These are phyloP conservation scores for Fusarium keratoplasticum DNA, from an alignment of 2,329 filamentous ascomycete species.

Conservation along the genomic window DNA sequence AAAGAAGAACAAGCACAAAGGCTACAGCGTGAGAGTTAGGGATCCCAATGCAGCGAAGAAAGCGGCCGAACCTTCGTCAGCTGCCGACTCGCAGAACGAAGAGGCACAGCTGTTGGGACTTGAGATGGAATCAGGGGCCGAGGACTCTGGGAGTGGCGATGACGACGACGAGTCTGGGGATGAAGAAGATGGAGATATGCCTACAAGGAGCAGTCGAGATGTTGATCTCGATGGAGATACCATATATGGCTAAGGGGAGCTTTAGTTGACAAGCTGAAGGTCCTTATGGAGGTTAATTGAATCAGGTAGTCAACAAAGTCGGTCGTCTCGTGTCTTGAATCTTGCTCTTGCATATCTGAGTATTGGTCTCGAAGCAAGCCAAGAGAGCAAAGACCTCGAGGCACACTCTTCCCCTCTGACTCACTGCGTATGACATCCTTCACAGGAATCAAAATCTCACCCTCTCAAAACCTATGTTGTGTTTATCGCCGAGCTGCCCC, in stretches of 20 bases:
- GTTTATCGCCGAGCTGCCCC: not conserved
- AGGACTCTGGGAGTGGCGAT: conserved; percentile 42
- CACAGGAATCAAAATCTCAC: not conserved
- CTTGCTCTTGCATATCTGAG: not conserved
- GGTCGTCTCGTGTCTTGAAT: not conserved
- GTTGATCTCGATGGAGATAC: conserved; percentile 26
- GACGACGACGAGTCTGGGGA: conserved; percentile 46
- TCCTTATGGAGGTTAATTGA: not conserved
- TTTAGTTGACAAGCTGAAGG: not conserved
- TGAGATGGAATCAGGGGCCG: conserved; percentile 41
- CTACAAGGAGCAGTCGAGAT: conserved; percentile 14
- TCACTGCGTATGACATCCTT: not conserved
- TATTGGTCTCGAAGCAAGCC: not conserved
- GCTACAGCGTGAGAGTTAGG: conserved; percentile 49
- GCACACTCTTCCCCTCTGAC: not conserved
- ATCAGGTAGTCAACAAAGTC: not conserved
- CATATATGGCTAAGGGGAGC: conserved; percentile 11
- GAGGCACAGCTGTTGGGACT: conserved; percentile 33
- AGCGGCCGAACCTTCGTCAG: conserved; percentile 25
- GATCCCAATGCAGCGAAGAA: conserved; percentile 39
- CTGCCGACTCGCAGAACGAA: conserved; percentile 40
- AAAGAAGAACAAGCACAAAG: conserved; percentile 51
- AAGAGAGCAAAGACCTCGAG: not conserved
- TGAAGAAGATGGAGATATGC: conserved; percentile 34
- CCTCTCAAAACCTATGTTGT: not conserved